Evolutionary conservation across 257 asterid species (phyloP).

Genomic region (Handroanthus guayacan): DNA sequence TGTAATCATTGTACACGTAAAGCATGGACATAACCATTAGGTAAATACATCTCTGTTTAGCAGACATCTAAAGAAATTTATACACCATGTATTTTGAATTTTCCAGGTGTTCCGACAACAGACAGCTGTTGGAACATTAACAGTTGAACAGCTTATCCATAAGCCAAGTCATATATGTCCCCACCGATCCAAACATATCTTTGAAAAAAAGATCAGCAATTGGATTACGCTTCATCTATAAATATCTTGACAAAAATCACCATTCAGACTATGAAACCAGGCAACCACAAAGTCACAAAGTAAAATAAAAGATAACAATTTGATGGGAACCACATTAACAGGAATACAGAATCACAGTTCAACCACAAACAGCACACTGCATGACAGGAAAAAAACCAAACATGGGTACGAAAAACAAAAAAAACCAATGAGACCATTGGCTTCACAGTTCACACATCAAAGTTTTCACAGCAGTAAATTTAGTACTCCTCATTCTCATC

Average conservation of each 20-base stretch:
- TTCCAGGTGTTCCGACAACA: no score
- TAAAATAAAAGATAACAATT: neutral
- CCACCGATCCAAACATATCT: neutral
- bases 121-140: no score
- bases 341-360: neutral
- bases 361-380: constrained; percentile 14
- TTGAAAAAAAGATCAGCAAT: neutral
- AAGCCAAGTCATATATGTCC: no score
- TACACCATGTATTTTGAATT: no score
- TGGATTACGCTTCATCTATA: neutral
- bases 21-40: no score
- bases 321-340: neutral
- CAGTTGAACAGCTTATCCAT: no score
- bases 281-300: neutral
- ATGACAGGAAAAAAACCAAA: neutral
- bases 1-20: no score
- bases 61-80: no score
- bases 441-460: neutral
- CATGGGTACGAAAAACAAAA: neutral
- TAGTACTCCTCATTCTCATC: constrained; percentile 53
- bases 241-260: neutral
- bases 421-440: constrained; percentile 19
- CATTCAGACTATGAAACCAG: neutral
- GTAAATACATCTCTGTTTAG: no score
- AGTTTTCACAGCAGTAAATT: neutral